A percentile compares a stretch with the other conserved stretches of the same genome.
These are phyloP conservation scores for Haplosporangium sp. DNA, from an alignment of 371 early-diverging fungal species.

Conservation along the genomic window DNA sequence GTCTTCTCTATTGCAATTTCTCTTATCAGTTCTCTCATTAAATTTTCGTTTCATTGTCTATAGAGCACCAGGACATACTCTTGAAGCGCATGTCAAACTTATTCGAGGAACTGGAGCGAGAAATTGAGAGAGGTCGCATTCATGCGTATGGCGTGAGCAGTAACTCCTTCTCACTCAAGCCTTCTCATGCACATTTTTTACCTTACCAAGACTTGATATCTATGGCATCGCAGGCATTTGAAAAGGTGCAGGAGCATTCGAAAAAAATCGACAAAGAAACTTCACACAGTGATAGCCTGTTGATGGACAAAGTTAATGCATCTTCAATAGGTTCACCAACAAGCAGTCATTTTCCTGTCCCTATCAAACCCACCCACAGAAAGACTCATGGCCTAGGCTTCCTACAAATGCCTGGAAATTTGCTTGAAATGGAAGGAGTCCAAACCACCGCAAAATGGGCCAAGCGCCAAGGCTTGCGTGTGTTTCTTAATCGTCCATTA, in stretches of 20 bases:
- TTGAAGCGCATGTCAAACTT: constrained; percentile 29
- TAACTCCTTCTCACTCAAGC: constrained; percentile 52
- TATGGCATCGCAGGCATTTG: constrained; percentile 44
- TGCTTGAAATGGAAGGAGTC: constrained; percentile 52
- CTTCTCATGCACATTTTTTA: constrained; percentile 50
- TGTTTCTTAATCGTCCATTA: constrained; percentile 56
- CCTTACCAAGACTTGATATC: constrained; percentile 51
- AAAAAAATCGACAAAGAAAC: not conserved
- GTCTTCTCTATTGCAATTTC: not conserved
- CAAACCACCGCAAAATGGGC: constrained; percentile 54
- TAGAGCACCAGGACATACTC: constrained; percentile 43
- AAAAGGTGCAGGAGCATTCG: constrained; percentile 21
- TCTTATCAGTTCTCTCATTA: not conserved
- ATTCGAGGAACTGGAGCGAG: constrained; percentile 53
- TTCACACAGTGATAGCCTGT: not conserved
- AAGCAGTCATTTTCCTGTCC: not conserved
- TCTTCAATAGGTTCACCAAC: not conserved
- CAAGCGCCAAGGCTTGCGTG: constrained; percentile 45
- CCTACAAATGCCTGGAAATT: constrained; percentile 54
- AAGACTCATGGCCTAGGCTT: constrained; percentile 44
- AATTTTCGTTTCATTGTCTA: no score
- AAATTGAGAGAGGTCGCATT: constrained; percentile 48
- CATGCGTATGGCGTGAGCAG: constrained; percentile 53
- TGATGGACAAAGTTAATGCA: not conserved
- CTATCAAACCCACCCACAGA: constrained; percentile 10